A percentile compares a stretch with the other conserved stretches of the same genome.
Conservation (phyloP, 306 rosid species). For the Dalbergia oliveri region DNA sequence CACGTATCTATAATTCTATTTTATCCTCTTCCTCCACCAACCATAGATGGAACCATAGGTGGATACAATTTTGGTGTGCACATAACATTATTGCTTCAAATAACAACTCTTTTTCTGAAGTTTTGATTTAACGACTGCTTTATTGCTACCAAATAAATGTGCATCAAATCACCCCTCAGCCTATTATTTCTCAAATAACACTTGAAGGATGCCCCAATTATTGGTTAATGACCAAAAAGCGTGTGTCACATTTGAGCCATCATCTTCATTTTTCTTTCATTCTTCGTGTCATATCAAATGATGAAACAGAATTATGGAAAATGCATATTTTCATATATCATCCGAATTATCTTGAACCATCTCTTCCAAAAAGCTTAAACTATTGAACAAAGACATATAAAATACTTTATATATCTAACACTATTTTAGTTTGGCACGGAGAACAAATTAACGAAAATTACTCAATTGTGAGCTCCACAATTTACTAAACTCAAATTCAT, state of each 20-base stretch:
- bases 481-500: conserved; percentile 18
- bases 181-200: no score
- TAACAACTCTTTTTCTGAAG: not conserved
- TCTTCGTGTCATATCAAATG: conserved; percentile 20
- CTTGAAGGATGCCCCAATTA: no score
- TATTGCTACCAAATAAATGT: conserved; percentile 2
- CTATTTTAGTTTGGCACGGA: not conserved
- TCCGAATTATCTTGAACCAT: not conserved
- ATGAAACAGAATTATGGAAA: not conserved
- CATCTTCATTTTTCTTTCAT: not conserved
- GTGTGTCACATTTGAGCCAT: not conserved
- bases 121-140: conserved; percentile 19
- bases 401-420: no score
- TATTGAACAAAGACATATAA: no score
- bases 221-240: not conserved
- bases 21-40: no score
- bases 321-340: not conserved
- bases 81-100: no score
- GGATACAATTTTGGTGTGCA: no score
- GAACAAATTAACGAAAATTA: not conserved
- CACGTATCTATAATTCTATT: no score
- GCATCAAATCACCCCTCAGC: not conserved
- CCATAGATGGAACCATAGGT: no score
- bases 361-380: no score
- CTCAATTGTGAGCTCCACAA: not conserved